Percentiles rank a stretch among this genome's conserved stretches.
These are phyloP conservation scores for Tarenaya hassleriana DNA, from an alignment of 345 rosid species.

Conservation along the genomic window DNA sequence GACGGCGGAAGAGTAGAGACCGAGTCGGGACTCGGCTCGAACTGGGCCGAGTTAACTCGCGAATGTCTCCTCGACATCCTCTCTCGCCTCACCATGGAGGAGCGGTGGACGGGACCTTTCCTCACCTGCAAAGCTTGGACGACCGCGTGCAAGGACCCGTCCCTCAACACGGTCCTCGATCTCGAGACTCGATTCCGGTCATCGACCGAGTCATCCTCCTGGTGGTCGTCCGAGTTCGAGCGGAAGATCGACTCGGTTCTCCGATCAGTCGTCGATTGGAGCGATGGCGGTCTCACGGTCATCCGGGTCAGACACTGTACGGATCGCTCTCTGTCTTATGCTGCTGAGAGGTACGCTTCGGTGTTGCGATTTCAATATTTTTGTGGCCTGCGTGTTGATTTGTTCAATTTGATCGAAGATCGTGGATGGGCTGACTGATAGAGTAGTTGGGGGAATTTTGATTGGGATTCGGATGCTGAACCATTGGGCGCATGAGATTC, in stretches of 20 bases:
- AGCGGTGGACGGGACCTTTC: conserved; percentile 66
- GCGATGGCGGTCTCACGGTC: conserved; percentile 40
- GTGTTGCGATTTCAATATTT: neutral
- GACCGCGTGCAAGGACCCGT: conserved; percentile 50
- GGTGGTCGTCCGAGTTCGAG: conserved; percentile 70
- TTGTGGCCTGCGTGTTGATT: neutral
- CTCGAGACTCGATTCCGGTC: conserved; percentile 49
- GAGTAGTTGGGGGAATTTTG: too few species aligned
- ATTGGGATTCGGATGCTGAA: too few species aligned
- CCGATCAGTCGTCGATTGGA: conserved; percentile 47
- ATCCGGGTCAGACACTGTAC: conserved; percentile 70
- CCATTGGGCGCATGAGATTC: too few species aligned
- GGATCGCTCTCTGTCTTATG: conserved; percentile 47
- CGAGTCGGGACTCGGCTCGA: conserved; percentile 23
- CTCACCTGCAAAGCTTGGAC: conserved; percentile 65
- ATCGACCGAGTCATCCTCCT: conserved; percentile 36
- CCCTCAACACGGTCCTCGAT: conserved; percentile 51
- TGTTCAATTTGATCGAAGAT: neutral
- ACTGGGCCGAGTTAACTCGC: conserved; percentile 65
- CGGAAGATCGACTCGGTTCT: conserved; percentile 53
- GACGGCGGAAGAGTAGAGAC: conserved; percentile 1
- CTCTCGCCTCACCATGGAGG: conserved; percentile 48
- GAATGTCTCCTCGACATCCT: conserved; percentile 64
- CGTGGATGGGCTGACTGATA: neutral
- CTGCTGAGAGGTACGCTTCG: conserved; percentile 48